Evolutionary conservation across 2,329 filamentous ascomycete genomes (phyloP), one percentile per base, ranked within the genome.

Genomic region (Metarhizium rileyi): DNA sequence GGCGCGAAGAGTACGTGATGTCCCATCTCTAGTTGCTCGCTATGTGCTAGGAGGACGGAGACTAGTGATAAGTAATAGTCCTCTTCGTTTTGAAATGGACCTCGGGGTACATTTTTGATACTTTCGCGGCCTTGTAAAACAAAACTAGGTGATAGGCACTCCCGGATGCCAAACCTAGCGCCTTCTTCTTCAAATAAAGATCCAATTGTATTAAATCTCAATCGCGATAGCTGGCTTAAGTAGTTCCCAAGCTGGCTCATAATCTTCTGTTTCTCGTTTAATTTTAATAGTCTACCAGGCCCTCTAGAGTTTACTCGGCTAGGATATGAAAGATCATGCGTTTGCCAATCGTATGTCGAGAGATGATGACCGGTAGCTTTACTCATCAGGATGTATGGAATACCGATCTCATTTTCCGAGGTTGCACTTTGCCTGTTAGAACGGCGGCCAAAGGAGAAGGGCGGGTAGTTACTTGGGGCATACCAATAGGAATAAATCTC

Each of bases 331-430:
- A 49, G 46, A 43, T 46, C 50, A 44, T 48, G 47, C 38, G 48
- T 55, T 44, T 28, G 51, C 60, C 57, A 64, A 45, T 54, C 28
- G 51, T 56, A 50, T 48, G 52, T 14, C 22, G 52, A 50, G 41
- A 66, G 53, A 25, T 57, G 59, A 52, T 47, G 49, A 9, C 62
- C 62, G 42, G 54, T 43, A 28, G 63, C 63, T 55, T 63, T 56
- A 53, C 58, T 63, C 59, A 65, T 64, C 20, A 65, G 48, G 35
- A 66, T 65, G 47, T 58, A 65, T 20, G 63, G 63, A 38, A 64
- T 50, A 2, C 60, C 59, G 23, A 63, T 57, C 4, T 59, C 56
- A 55, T 63, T 65, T 27, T 61, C 50, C 46, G 44, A 45, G 25
- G 50, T 49, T 22, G 45, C 18, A 43, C 53, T 53, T 38, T 23